Base-by-base conservation (phyloP, 305 asterid genomes). In the Rubia balearica region DNA sequence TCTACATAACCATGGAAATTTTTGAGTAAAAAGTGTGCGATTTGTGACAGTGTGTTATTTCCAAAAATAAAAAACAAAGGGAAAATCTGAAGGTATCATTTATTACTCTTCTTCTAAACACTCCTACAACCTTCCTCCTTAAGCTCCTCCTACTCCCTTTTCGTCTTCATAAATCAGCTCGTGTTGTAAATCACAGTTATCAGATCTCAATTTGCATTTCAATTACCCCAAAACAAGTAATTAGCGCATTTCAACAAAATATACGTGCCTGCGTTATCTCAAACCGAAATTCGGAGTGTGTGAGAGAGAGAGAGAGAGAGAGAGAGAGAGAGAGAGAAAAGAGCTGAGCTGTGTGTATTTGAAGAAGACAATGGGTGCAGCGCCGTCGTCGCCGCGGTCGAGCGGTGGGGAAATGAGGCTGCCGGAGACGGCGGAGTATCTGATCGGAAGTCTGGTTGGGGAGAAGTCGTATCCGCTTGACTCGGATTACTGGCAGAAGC, bases 401-500 rank as follows among this genome's bases (percentile, higher is more conserved):
- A 63, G 38, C 61, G 79, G 80, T 68, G 92, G 85, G 74, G 92
- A 78, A 65, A 83, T 78, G 74, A 85, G 89, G 78, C 89, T 89
- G 76, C 83, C 75, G 75, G 98, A 87, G 41, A 78, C 93, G 77
- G 88, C 93, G n/a, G 97, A 90, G 82, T 81, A 85, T 72, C 75
- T 90, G 71, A 88, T 92, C 70, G 97, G 91, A 71, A 81, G 77
- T 69, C 85, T 90, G 74, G 80, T 90, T n/a, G 95, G 91, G 1
- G 96, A 87, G 70, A 88, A 88, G 77, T 90, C 98, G 51, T 85
- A 80, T 75, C 89, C 93, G 41, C 78, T 92, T 41, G 74, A 71
- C 61, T 90, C 98, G 4, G 98, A 90, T 81, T 92, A 87, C 89
- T 92, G 98, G 98, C 84, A 85, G 86, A 86, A 88, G 88, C 97